Evolutionary conservation across 202 grass and related monocot genomes (phyloP), one percentile per base, ranked within the genome.

Genomic region (Elaeis oleifera): DNA sequence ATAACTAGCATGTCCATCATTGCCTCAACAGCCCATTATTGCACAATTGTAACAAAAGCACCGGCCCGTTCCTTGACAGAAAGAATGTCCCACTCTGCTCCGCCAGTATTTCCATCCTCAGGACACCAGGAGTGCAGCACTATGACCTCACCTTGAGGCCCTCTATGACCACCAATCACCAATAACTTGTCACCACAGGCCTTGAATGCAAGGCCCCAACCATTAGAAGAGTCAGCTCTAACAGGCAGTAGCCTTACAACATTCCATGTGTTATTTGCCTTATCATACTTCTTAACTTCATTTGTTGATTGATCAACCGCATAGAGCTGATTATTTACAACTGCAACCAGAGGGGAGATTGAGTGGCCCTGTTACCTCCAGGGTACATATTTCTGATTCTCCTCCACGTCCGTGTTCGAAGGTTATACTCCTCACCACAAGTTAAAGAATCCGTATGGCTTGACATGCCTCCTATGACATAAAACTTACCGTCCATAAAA

Each of bases 241-340:
- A 84, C 86, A 31, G 90, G 90, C 54, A 95, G 80, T 14, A 69
- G 76, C 59, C 80, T 88, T 79, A 88, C 76, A 60, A 87, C 81
- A 69, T 85, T 81, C 90, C 84, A 90, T 49, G 66, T 78, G 74
- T 96, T 96, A 64, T 80, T 85, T 74, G 25, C 71, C 63, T 96
- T 96, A 62, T 96, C 80, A 39, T 96, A 96, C 77, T 96, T 96
- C 67, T 90, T 88, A 7, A 90, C 84, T 21, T 80, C 76, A 56
- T 88, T 90, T 7, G 49, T 68, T 8, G 74, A 74, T 79, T 88
- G 87, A 61, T 96, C 83, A 58, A 84, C 87, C 0, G 86, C 76
- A 26, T 90, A 90, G 55, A 96, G 90, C 80, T 96, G 83, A 76
- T 85, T 85, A 79, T 96, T 90, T 67, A 96, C 87, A 71, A 96